Evolutionary conservation across 2,329 filamentous ascomycete species (phyloP), one percentile per base, ranked within the genome.

Genomic region (Lithohypha guttulata): DNA sequence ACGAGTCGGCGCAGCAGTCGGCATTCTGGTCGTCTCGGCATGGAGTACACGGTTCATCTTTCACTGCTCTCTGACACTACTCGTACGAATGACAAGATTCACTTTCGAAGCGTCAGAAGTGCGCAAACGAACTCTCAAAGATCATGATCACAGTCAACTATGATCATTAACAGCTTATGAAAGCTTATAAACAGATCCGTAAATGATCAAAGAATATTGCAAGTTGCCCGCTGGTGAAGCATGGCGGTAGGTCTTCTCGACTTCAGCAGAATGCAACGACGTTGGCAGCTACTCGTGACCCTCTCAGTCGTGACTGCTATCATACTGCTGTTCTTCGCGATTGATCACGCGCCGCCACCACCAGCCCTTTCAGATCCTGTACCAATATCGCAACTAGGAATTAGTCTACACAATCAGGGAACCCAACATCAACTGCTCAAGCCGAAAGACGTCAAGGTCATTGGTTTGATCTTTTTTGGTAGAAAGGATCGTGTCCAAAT

Each of bases 401-500:
- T 36, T 22, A 36, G 33, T 19, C 22, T 19, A 9, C 33, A 36
- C 20, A 25, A 34, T 18, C 19, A 34, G 18, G 27, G 28, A n/a
- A 31, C 11, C 17, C 8, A n/a, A 11, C n/a, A 21, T 11, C 14
- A n/a, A 20, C 20, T 21, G 2, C 7, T 31, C 36, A 44, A 44
- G 22, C 42, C 42, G 13, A 17, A 25, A 8, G 39, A 36, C 13
- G 11, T 44, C 26, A 42, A 44, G 29, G 52, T 69, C 10, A 59
- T 67, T 40, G 66, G 56, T 11, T 55, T 68, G 42, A 60, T 69
- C 1, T 69, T 69, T 42, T 68, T 58, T 41, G 66, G 65, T n/a
- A 60, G 66, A 10, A 59, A 60, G 33, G 53, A 59, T 38, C 60
- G 60, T 8, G 62, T 67, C 22, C 60, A 65, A 21, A 61, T 69